These are phyloP conservation scores for Leccinum pachyderme DNA, from an alignment of 1,284 basidiomycete genomes.

Conservation along the genomic window DNA sequence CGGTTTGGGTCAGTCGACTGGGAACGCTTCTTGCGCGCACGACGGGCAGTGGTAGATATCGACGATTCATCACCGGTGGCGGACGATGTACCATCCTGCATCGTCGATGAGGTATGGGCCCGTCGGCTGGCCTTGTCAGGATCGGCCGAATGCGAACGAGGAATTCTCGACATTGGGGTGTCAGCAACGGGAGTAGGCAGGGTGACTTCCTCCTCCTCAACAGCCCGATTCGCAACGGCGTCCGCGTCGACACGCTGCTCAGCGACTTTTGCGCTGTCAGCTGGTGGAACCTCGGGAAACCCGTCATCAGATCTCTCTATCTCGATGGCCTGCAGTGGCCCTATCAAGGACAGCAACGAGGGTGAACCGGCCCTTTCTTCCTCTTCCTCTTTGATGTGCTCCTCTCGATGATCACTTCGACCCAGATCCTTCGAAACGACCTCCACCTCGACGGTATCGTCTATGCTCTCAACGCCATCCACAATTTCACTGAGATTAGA, in stretches of 20 bases:
- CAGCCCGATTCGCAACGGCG: constrained; percentile 20
- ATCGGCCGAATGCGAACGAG: constrained; percentile 75
- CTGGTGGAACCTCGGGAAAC: constrained; percentile 7
- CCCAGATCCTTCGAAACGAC: constrained; percentile 13
- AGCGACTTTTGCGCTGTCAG: constrained; percentile 26
- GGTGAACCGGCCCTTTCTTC: constrained; percentile 23
- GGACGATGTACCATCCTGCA: constrained; percentile 50
- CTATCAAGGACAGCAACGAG: constrained; percentile 18
- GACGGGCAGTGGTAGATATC: constrained; percentile 49
- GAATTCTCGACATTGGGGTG: constrained; percentile 44
- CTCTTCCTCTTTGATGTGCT: constrained; percentile 35
- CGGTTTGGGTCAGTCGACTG: constrained; percentile 50
- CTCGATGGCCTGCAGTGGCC: constrained; percentile 16
- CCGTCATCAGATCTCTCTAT: constrained; percentile 30
- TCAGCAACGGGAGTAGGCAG: constrained; percentile 43
- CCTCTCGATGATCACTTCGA: constrained; percentile 23
- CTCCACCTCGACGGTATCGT: constrained; percentile 28
- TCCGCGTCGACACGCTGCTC: constrained; percentile 23
- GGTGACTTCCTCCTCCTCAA: constrained; percentile 29
- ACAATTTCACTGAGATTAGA: constrained; percentile 27
- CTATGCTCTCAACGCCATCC: constrained; percentile 33
- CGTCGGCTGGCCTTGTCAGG: constrained; percentile 59
- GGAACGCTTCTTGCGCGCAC: constrained; percentile 55
- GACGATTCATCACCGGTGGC: constrained; percentile 63
- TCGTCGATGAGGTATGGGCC: constrained; percentile 44